A percentile compares a stretch with the other conserved stretches of the same genome.
Conservation (phyloP, 352 stramenopile genomes). For the Phytophthora brassicae region DNA sequence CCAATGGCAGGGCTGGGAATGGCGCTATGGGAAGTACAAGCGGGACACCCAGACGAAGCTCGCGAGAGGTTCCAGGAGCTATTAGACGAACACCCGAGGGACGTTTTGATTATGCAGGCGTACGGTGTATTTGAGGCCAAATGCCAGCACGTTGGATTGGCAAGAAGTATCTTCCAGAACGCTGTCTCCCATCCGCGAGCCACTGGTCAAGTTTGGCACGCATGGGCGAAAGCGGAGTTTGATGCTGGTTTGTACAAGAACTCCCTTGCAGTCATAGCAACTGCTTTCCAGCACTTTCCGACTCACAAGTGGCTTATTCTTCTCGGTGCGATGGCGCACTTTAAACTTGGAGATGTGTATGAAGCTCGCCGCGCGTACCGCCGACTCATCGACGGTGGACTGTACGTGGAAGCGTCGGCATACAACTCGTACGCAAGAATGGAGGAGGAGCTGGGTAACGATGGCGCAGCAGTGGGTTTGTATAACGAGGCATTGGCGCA, state of each 20-base stretch:
- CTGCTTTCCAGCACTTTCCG: conserved; percentile 63
- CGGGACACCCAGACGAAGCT: conserved; percentile 55
- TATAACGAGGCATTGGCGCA: conserved; percentile 64
- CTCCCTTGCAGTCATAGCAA: conserved; percentile 63
- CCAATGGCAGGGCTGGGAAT: conserved; percentile 73
- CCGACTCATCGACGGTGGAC: conserved; percentile 68
- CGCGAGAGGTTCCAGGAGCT: conserved; percentile 65
- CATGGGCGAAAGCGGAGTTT: conserved; percentile 85
- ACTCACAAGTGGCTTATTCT: conserved; percentile 86
- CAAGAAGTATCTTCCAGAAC: conserved; percentile 64
- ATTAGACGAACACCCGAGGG: conserved; percentile 48
- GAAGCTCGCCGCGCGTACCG: conserved; percentile 70
- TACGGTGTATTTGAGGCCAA: conserved; percentile 79
- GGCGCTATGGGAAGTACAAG: conserved; percentile 65
- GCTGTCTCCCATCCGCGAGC: conserved; percentile 51
- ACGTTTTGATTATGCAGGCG: conserved; percentile 76
- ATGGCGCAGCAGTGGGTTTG: conserved; percentile 60
- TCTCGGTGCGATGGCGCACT: conserved; percentile 73
- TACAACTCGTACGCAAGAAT: conserved; percentile 88
- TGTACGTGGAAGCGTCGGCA: conserved; percentile 70
- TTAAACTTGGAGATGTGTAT: conserved; percentile 79
- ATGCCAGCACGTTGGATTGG: conserved; percentile 60
- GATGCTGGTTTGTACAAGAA: conserved; percentile 78
- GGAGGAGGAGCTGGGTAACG: conserved; percentile 78
- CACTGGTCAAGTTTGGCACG: conserved; percentile 83